phyloP scores from a whole-genome alignment of 331 rosid species.

The Prunus yedoensis region DNA sequence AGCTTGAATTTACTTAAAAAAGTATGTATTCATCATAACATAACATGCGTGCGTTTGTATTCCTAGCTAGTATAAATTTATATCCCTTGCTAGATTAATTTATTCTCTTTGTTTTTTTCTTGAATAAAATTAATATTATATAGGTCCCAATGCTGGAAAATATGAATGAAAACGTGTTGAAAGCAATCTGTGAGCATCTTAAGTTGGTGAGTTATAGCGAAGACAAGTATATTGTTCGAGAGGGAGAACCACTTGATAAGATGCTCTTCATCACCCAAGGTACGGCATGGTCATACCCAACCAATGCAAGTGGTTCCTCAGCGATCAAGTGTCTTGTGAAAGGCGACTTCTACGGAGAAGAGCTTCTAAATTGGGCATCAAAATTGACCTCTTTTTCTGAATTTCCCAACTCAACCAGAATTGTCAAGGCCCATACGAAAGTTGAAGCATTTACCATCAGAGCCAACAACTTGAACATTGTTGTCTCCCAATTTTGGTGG shows the following conservation, averaged over 20 bases:
- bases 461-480: slow-evolving; percentile 31
- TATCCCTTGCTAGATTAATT: too few relatives aligned
- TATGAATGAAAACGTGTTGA: slow-evolving; percentile 16
- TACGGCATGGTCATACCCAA: neutral
- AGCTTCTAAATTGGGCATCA: slow-evolving; percentile 25
- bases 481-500: slow-evolving; percentile 30
- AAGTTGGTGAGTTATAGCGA: slow-evolving; percentile 15
- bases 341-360: neutral
- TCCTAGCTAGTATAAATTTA: too few relatives aligned
- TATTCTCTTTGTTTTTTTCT: too few relatives aligned
- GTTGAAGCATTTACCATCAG: slow-evolving; percentile 42
- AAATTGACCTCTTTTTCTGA: slow-evolving; percentile 8
- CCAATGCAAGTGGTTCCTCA: neutral
- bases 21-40: neutral
- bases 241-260: slow-evolving; percentile 26
- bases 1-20: neutral
- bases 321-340: neutral
- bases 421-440: slow-evolving; percentile 28
- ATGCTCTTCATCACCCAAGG: slow-evolving; percentile 28
- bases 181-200: slow-evolving; percentile 18
- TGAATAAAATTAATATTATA: neutral
- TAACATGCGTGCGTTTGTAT: too few relatives aligned
- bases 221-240: slow-evolving; percentile 17
- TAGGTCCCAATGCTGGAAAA: neutral
- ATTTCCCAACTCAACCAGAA: slow-evolving; percentile 37